Percentiles rank a stretch among this genome's conserved stretches.
Conservation (phyloP, 2,329 filamentous ascomycete species). For the Rhexocercosporidium sp. region DNA sequence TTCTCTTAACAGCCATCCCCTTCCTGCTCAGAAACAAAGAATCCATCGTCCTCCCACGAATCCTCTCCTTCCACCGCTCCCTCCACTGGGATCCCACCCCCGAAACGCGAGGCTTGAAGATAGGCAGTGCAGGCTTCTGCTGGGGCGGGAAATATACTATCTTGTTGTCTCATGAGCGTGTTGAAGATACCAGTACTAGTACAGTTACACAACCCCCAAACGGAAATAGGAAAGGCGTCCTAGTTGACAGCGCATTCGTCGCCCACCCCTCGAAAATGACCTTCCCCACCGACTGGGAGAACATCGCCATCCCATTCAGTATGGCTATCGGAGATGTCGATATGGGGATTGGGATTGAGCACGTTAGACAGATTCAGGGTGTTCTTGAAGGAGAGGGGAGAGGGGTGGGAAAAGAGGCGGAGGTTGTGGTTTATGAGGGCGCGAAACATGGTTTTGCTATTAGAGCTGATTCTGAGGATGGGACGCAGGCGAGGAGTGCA, state of each 20-base stretch:
- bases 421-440: slow-evolving; percentile 1
- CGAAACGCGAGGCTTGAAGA: slow-evolving; percentile 37
- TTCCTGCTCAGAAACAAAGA: neutral
- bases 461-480: neutral
- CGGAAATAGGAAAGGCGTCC: slow-evolving; percentile 6
- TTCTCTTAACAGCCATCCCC: slow-evolving; percentile 20
- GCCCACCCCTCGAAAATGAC: slow-evolving; percentile 55
- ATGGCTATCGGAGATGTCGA: slow-evolving; percentile 54
- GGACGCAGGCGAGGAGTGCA: neutral
- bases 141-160: slow-evolving; percentile 54
- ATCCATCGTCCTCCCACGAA: slow-evolving; percentile 38
- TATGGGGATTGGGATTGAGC: slow-evolving; percentile 40
- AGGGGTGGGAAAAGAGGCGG: neutral
- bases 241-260: slow-evolving; percentile 56
- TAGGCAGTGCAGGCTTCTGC: slow-evolving; percentile 50
- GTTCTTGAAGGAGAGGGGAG: slow-evolving; percentile 37
- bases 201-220: too few species aligned
- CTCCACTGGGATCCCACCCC: slow-evolving; percentile 35
- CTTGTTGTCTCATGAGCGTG: slow-evolving; percentile 47
- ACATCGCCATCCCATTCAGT: slow-evolving; percentile 49
- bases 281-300: slow-evolving; percentile 51
- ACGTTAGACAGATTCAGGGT: slow-evolving; percentile 28
- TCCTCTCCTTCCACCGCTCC: slow-evolving; percentile 44
- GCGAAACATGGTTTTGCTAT: slow-evolving; percentile 12
- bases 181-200: neutral